phyloP scores from a whole-genome alignment of 1,284 basidiomycete genomes.

The Fomitopsis pinicola region DNA sequence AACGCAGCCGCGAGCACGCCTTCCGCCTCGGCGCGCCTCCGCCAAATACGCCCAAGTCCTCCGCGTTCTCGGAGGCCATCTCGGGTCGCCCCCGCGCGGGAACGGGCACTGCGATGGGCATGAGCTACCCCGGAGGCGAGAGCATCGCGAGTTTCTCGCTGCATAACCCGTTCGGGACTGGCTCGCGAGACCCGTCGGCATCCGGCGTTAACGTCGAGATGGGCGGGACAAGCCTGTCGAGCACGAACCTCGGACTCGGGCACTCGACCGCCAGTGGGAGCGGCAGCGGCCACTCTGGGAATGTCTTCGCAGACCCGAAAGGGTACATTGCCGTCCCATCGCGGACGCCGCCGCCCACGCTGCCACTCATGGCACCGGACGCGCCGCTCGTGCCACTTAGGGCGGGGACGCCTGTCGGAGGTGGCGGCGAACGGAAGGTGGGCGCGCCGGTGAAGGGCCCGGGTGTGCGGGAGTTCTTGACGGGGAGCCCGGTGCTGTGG shows the following conservation, averaged over 20 bases:
- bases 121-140: background rate
- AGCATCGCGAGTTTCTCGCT: slow-evolving; percentile 1
- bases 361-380: background rate
- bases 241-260: background rate
- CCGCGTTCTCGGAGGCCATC: slow-evolving; percentile 3
- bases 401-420: background rate
- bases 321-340: background rate
- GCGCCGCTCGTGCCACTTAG: background rate
- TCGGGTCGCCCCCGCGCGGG: background rate
- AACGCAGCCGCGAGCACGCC: slow-evolving; percentile 16
- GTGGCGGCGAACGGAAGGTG: slow-evolving; percentile 2
- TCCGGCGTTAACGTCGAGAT: background rate
- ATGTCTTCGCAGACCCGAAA: background rate
- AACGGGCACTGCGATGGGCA: background rate
- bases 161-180: background rate
- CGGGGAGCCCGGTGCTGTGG: slow-evolving; percentile 10
- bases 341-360: background rate
- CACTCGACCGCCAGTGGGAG: background rate
- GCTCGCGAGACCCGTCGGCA: background rate
- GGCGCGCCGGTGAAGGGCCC: slow-evolving; percentile 9
- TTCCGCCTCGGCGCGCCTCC: slow-evolving; percentile 20
- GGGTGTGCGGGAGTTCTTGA: background rate
- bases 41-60: slow-evolving; percentile 8
- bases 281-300: background rate
- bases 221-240: background rate